These are phyloP conservation scores for Colletotrichum tropicale DNA, from an alignment of 2,329 filamentous ascomycete species.

Conservation along the genomic window DNA sequence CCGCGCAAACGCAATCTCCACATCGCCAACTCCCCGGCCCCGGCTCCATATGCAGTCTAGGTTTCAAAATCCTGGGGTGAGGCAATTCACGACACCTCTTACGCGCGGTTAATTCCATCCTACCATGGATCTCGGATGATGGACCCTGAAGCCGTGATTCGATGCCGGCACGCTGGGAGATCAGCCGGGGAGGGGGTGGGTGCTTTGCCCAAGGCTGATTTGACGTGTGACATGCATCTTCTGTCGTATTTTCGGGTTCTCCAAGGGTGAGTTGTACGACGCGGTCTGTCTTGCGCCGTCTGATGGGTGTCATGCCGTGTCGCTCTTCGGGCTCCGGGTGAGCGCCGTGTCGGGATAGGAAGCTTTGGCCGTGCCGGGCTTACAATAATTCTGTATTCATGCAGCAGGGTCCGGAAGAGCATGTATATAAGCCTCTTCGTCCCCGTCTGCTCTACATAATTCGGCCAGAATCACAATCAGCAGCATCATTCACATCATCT, in stretches of 20 bases:
- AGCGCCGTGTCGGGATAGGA: background rate
- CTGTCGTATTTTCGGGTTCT: background rate
- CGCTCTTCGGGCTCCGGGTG: background rate
- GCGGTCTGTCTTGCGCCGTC: background rate
- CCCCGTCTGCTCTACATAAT: accelerated
- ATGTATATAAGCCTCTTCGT: background rate
- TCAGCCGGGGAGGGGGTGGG: background rate
- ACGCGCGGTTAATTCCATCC: background rate
- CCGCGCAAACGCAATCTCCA: background rate
- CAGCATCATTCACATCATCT: background rate
- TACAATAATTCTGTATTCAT: background rate
- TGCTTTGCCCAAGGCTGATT: background rate
- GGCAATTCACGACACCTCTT: background rate
- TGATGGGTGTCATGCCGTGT: background rate
- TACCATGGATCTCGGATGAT: background rate
- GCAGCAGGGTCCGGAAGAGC: background rate
- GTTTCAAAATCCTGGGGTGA: conserved; percentile 2
- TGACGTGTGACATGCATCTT: background rate
- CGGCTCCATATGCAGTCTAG: background rate
- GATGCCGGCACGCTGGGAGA: background rate
- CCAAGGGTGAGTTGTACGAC: background rate
- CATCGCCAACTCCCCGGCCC: background rate
- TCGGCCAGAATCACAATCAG: accelerated
- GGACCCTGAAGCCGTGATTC: background rate
- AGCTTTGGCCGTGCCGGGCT: background rate